Evolutionary conservation across 331 rosid genomes (phyloP).

Genomic region (Cydonia oblonga): DNA sequence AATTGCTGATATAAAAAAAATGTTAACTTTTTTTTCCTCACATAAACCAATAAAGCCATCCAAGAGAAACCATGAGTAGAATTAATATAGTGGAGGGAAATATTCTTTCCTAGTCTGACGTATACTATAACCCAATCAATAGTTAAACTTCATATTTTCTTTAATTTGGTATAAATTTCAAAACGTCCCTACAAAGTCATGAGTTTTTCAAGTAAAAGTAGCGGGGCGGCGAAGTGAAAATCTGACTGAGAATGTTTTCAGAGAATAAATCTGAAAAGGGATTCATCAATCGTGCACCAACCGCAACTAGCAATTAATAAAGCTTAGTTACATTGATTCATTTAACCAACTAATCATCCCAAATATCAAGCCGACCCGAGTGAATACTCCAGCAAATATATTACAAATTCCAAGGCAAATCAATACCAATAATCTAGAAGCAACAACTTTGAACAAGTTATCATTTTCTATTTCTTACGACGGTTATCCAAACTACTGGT

Average conservation of each 20-base stretch:
- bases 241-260: neutral
- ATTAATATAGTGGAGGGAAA: neutral
- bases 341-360: neutral
- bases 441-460: neutral
- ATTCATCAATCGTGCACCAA: neutral
- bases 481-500: neutral
- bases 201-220: neutral
- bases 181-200: neutral
- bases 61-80: neutral
- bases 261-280: neutral
- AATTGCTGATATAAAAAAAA: neutral
- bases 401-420: neutral
- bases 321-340: no score
- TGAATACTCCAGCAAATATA: neutral
- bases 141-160: neutral
- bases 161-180: neutral
- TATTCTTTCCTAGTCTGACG: neutral
- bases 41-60: neutral
- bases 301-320: neutral
- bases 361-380: neutral
- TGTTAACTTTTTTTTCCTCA: neutral
- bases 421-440: neutral
- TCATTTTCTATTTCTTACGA: neutral
- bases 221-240: neutral
- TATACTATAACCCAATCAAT: neutral